These are phyloP conservation scores for Albifimbria verrucaria DNA, from an alignment of 2,329 filamentous ascomycete species.

Conservation along the genomic window DNA sequence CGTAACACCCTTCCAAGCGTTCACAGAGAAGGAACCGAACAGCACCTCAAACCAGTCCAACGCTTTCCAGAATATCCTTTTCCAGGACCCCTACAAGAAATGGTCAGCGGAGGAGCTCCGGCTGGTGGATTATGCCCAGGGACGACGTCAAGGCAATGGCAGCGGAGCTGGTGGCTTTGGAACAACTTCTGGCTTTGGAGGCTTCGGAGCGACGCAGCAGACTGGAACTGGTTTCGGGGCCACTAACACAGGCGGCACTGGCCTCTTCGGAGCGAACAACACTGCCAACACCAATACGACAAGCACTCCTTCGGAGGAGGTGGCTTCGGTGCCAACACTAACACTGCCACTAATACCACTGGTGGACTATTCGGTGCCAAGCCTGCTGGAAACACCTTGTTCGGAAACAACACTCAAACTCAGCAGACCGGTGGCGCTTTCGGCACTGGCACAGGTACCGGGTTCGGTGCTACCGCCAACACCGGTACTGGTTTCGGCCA, in stretches of 20 bases:
- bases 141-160: slow-evolving; percentile 77
- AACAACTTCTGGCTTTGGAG: slow-evolving; percentile 49
- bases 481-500: slow-evolving; percentile 27
- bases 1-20: slow-evolving; percentile 64
- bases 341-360: slow-evolving; percentile 15
- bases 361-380: slow-evolving; percentile 38
- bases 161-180: slow-evolving; percentile 86
- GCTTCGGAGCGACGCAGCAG: slow-evolving; percentile 40
- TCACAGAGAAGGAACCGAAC: slow-evolving; percentile 69
- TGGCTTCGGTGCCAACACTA: slow-evolving; percentile 32
- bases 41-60: slow-evolving; percentile 44
- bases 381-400: slow-evolving; percentile 20
- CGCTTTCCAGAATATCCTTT: slow-evolving; percentile 75
- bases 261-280: slow-evolving; percentile 31
- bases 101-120: slow-evolving; percentile 86
- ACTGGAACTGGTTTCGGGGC: slow-evolving; percentile 44
- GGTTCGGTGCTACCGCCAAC: slow-evolving; percentile 38
- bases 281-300: slow-evolving; percentile 27
- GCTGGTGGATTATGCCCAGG: slow-evolving; percentile 83
- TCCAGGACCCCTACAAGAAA: slow-evolving; percentile 78
- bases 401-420: slow-evolving; percentile 19
- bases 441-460: slow-evolving; percentile 29
- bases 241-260: slow-evolving; percentile 29
- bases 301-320: too few relatives aligned
- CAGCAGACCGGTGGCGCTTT: slow-evolving; percentile 28